Evolutionary conservation across 768 basidiomycete species (phyloP).

Genomic region (Lactarius akahatsu): DNA sequence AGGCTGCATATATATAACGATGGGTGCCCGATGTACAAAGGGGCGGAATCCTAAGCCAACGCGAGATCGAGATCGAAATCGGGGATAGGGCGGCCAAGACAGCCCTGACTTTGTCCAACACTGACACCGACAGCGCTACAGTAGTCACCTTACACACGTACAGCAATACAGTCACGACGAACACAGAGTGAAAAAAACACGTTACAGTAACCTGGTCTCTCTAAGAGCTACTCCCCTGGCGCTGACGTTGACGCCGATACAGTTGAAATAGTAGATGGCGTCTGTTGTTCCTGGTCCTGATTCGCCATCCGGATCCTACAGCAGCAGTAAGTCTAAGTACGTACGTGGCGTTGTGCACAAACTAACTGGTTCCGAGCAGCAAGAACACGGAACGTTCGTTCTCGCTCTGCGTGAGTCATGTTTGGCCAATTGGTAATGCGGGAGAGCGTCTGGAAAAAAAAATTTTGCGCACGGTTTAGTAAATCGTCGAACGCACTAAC

Average conservation of each 20-base stretch:
- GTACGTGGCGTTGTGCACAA: no score
- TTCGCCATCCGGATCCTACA: conserved; percentile 21
- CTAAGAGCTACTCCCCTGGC: neutral
- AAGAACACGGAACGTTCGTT: conserved; percentile 26
- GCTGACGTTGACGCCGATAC: neutral
- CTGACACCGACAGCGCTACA: neutral
- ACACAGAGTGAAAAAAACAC: neutral
- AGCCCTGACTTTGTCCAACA: no score
- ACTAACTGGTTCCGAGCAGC: conserved; percentile 24
- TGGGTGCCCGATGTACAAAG: neutral
- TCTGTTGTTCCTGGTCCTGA: conserved; percentile 17
- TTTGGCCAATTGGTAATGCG: conserved; percentile 27
- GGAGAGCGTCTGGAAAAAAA: conserved; percentile 21
- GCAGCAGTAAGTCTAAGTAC: no score
- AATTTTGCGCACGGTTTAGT: no score
- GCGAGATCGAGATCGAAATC: conserved; percentile 1
- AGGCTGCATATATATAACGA: neutral
- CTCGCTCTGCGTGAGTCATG: conserved; percentile 22
- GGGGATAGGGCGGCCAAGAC: neutral
- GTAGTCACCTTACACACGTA: no score
- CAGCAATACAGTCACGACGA: no score
- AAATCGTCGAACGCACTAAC: conserved; percentile 6
- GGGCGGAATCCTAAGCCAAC: neutral
- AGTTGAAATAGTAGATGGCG: neutral
- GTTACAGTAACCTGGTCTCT: neutral